Conservation (phyloP, 345 rosid species). For the Geranium rotundifolium region DNA sequence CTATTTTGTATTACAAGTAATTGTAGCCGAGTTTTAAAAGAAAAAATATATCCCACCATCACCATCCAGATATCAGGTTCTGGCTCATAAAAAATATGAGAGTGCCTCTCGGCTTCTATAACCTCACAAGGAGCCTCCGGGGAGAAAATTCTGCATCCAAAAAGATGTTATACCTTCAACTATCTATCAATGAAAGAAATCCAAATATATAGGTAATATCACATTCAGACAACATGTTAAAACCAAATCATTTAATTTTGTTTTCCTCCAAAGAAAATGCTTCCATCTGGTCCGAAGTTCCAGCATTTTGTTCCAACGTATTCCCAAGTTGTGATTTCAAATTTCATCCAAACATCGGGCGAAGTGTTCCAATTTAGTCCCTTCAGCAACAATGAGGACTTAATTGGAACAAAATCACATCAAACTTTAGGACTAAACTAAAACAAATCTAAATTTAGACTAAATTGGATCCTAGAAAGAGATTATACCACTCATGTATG, state of each 20-base stretch:
- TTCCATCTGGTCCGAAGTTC: too few relatives aligned
- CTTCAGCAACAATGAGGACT: too few relatives aligned
- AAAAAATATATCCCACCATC: conserved; percentile 42
- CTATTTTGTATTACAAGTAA: neutral
- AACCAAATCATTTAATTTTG: too few relatives aligned
- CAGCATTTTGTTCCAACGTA: too few relatives aligned
- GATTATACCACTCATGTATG: neutral
- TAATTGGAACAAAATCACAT: too few relatives aligned
- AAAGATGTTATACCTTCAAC: neutral
- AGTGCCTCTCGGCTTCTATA: conserved; percentile 92
- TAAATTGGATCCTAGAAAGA: neutral
- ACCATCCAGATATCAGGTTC: conserved; percentile 97
- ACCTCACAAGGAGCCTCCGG: conserved; percentile 93
- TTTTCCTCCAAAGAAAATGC: too few relatives aligned
- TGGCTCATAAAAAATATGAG: conserved; percentile 86
- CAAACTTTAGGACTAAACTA: too few relatives aligned
- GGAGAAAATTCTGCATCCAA: conserved; percentile 65
- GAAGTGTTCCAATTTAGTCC: too few relatives aligned
- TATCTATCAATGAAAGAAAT: conserved; percentile 5
- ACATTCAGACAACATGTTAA: too few relatives aligned
- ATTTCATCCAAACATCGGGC: too few relatives aligned
- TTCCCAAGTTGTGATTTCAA: too few relatives aligned
- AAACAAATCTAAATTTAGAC: too few relatives aligned
- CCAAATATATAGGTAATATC: neutral
- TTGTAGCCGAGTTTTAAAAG: neutral